These are phyloP conservation scores for Gentiana straminea DNA, from an alignment of 257 asterid species.

Conservation along the genomic window DNA sequence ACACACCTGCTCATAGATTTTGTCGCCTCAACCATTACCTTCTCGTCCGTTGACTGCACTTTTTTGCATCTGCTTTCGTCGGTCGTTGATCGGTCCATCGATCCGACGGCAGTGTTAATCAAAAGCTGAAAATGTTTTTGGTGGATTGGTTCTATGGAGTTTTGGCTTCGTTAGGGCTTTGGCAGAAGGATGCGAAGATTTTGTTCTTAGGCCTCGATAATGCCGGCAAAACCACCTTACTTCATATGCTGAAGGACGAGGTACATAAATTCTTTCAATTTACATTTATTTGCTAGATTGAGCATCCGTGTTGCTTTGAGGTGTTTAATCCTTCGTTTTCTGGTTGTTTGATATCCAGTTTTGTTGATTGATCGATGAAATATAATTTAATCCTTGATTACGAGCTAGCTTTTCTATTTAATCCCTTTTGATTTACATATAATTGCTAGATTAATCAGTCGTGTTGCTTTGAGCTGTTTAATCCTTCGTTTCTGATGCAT, in stretches of 20 bases:
- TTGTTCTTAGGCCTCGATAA: conserved; percentile 89
- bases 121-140: conserved; percentile 44
- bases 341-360: neutral
- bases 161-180: conserved; percentile 79
- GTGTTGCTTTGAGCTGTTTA: neutral
- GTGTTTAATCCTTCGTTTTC: neutral
- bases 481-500: neutral
- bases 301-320: neutral
- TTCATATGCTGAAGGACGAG: conserved; percentile 95
- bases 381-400: no score
- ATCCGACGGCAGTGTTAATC: neutral
- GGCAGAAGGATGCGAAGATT: conserved; percentile 98
- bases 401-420: no score
- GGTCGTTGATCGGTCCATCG: conserved; percentile 12
- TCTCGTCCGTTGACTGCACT: no score
- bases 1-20: no score
- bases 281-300: neutral
- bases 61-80: neutral
- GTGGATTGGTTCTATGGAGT: conserved; percentile 93
- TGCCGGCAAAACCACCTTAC: conserved; percentile 94
- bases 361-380: no score
- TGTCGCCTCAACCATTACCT: neutral
- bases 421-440: no score
- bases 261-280: conserved; percentile 17
- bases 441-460: neutral